Evolutionary conservation across 2,329 filamentous ascomycete species (phyloP).

Genomic region (Clonostachys chloroleuca): DNA sequence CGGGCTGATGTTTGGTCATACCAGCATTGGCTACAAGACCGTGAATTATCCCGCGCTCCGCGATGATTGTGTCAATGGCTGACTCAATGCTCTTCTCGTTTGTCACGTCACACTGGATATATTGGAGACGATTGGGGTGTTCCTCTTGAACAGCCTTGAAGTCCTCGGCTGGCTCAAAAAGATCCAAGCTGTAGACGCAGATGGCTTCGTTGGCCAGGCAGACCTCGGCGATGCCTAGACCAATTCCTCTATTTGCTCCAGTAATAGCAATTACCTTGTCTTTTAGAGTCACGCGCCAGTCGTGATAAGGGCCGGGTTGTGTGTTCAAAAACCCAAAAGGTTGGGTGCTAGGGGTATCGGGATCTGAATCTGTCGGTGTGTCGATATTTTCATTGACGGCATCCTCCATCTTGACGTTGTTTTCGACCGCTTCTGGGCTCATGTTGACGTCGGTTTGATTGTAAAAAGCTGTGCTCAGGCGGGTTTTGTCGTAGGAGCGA

Average conservation of each 20-base stretch:
- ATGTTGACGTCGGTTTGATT: too few species aligned
- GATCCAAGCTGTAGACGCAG: slow-evolving; percentile 7
- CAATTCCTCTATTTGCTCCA: slow-evolving; percentile 33
- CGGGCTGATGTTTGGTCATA: slow-evolving; percentile 45
- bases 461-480: too few species aligned
- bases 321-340: neutral
- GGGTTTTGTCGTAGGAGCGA: neutral
- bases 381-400: too few species aligned
- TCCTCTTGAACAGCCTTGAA: slow-evolving; percentile 22
- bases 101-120: slow-evolving; percentile 14
- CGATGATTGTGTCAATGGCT: slow-evolving; percentile 32
- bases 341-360: too few species aligned
- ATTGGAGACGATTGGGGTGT: slow-evolving; percentile 27
- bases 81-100: neutral
- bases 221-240: slow-evolving; percentile 34
- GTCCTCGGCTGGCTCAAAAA: slow-evolving; percentile 9
- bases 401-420: too few species aligned
- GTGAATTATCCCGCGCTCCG: slow-evolving; percentile 33
- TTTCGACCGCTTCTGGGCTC: too few species aligned
- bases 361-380: too few species aligned
- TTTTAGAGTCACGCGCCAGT: neutral
- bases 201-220: slow-evolving; percentile 33
- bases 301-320: neutral
- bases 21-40: slow-evolving; percentile 47
- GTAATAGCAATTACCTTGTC: slow-evolving; percentile 12